phyloP scores from a whole-genome alignment of 768 basidiomycete genomes.

The Boletus tomentosulus region DNA sequence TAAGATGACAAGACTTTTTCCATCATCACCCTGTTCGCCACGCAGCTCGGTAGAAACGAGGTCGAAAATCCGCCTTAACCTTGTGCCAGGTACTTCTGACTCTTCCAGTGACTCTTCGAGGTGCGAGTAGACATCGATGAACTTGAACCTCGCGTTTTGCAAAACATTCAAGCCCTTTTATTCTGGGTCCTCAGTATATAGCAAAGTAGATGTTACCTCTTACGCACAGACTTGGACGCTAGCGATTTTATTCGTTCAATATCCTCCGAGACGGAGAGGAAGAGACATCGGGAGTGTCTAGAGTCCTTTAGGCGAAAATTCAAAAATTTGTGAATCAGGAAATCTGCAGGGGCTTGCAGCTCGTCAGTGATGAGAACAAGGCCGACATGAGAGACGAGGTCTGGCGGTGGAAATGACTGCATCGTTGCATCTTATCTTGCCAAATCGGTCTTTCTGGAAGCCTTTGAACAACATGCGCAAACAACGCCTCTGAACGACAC shows the following conservation, averaged over 20 bases:
- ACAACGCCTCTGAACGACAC: neutral
- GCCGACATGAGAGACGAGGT: conserved; percentile 47
- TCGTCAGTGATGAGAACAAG: conserved; percentile 67
- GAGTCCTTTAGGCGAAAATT: conserved; percentile 47
- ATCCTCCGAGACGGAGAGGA: conserved; percentile 58
- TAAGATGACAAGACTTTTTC: conserved; percentile 49
- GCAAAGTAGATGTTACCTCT: neutral
- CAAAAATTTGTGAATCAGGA: conserved; percentile 57
- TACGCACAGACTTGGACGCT: conserved; percentile 57
- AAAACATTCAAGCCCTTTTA: conserved; percentile 33
- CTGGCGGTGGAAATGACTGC: conserved; percentile 50
- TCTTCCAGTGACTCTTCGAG: conserved; percentile 20
- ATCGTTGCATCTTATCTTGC: conserved; percentile 12
- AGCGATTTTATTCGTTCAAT: conserved; percentile 60
- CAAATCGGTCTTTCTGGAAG: conserved; percentile 17
- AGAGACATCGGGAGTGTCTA: conserved; percentile 36
- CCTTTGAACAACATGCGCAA: conserved; percentile 17
- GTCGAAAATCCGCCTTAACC: conserved; percentile 36
- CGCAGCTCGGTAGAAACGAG: conserved; percentile 29
- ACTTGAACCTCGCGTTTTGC: conserved; percentile 41
- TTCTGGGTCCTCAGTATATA: conserved; percentile 3
- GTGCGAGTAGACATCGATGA: conserved; percentile 49
- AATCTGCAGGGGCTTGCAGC: conserved; percentile 67
- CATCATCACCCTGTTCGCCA: conserved; percentile 3
- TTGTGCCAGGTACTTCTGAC: neutral